Evolutionary conservation across 345 rosid species (phyloP).

Genomic region (Lepidium africanum): DNA sequence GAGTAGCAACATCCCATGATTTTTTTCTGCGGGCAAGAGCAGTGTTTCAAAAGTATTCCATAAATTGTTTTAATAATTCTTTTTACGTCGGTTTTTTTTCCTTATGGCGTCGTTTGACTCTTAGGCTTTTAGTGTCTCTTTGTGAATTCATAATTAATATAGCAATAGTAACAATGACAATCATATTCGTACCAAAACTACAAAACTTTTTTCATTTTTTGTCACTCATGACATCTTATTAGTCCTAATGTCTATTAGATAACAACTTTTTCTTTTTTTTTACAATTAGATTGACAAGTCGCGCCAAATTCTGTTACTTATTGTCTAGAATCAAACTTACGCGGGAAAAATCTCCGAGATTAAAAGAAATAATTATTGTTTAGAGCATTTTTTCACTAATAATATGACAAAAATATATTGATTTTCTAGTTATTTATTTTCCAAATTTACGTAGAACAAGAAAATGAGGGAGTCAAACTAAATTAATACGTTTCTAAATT

Average conservation of each 20-base stretch:
- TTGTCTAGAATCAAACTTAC: too few relatives aligned
- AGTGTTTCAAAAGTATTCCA: not conserved
- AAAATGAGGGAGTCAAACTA: not conserved
- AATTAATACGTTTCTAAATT: not conserved
- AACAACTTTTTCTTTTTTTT: too few relatives aligned
- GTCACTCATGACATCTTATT: not conserved
- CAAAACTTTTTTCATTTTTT: not conserved
- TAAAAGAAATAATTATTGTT: too few relatives aligned
- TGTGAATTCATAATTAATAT: not conserved
- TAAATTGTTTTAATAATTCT: not conserved
- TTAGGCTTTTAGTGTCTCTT: conserved; percentile 8
- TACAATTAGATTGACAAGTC: too few relatives aligned
- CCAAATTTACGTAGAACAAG: not conserved
- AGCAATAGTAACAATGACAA: not conserved
- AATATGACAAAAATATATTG: not conserved
- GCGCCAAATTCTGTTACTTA: too few relatives aligned
- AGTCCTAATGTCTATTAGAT: too few relatives aligned
- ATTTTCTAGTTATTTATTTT: not conserved
- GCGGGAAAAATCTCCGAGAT: too few relatives aligned
- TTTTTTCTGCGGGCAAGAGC: not conserved
- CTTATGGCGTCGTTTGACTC: conserved; percentile 10
- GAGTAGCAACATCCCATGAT: conserved; percentile 77
- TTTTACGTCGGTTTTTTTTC: not conserved
- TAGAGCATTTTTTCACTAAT: too few relatives aligned
- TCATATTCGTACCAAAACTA: conserved; percentile 4